Evolutionary conservation across 75 land plant species (phyloP), one percentile per base, ranked within the genome.

Genomic region (Pinus taeda): DNA sequence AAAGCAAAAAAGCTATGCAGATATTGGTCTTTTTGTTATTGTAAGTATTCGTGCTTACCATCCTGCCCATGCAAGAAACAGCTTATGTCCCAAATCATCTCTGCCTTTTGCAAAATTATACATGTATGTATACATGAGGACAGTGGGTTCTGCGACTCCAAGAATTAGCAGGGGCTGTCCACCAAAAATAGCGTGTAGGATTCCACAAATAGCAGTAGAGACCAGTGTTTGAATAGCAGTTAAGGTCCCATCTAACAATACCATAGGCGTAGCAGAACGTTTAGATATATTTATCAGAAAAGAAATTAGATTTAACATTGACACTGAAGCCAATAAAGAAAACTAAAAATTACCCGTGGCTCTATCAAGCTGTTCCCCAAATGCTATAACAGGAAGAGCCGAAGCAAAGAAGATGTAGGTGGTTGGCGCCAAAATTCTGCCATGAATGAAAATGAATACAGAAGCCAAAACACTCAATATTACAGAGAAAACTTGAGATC

Each of bases 381-480:
- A 95, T 21, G 98, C 90, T 60, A 95, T 91, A 11, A 95, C 98
- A 58, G 98, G 98, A 79, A 95, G 88, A 17, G 98, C 98, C 57
- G 98, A 93, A 29, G 98, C 98, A 80, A 95, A 95, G 78, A 95
- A 93, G 57, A 95, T 95, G 57, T 95, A 95, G 11, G 85, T 78
- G 18, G 94, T 95, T 66, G 98, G 97, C 30, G 94, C 98, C 74
- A 95, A 84, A 63, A 95, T 95, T 80, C 98, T 95, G 74, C 18
- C 53, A 67, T 55, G 36, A 75, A 77, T 17, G 2, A 49, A 61
- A 53, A 36, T 36, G 74, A 56, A 9, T 60, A 21, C 22, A 18
- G 22, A 0, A 60, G 22, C 62, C 5, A 18, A 60, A 60, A 60
- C 20, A 20, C 62, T 60, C 21, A 20, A 18, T 21, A 20, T 60